Evolutionary conservation across 106 monocot species (phyloP).

Genomic region (Vanilla planifolia): DNA sequence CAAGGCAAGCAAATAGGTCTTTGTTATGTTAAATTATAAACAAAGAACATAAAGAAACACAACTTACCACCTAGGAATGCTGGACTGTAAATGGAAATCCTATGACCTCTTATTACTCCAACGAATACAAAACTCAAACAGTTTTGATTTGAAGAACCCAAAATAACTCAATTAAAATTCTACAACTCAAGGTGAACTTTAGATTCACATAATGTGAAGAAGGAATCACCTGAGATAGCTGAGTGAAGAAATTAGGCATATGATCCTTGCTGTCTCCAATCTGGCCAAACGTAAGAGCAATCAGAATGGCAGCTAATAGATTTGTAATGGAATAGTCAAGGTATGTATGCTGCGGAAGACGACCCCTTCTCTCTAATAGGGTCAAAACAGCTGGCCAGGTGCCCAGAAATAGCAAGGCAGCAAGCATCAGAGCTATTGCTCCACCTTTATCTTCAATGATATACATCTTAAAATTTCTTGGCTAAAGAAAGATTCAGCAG

Average conservation of each 20-base stretch:
- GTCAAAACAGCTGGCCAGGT: constrained; percentile 88
- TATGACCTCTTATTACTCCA: neutral
- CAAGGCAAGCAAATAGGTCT: too few relatives aligned
- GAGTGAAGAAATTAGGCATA: constrained; percentile 85
- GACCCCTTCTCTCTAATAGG: constrained; percentile 73
- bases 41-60: too few relatives aligned
- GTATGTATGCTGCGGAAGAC: constrained; percentile 87
- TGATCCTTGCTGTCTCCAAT: constrained; percentile 52
- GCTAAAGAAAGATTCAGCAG: neutral
- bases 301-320: constrained; percentile 65
- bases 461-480: constrained; percentile 47
- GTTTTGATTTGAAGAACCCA: too few relatives aligned
- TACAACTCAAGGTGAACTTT: too few relatives aligned
- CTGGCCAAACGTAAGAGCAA: constrained; percentile 81
- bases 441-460: constrained; percentile 77
- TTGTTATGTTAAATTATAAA: too few relatives aligned
- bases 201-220: neutral
- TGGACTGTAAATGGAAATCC: neutral
- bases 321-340: constrained; percentile 87
- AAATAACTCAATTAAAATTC: too few relatives aligned
- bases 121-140: too few relatives aligned
- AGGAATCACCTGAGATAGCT: constrained; percentile 57
- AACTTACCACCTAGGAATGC: too few relatives aligned
- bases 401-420: constrained; percentile 72
- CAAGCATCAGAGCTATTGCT: constrained; percentile 84